Evolutionary conservation across 495 filamentous ascomycete genomes (phyloP).

Genomic region (Astrocystis sublimbata): DNA sequence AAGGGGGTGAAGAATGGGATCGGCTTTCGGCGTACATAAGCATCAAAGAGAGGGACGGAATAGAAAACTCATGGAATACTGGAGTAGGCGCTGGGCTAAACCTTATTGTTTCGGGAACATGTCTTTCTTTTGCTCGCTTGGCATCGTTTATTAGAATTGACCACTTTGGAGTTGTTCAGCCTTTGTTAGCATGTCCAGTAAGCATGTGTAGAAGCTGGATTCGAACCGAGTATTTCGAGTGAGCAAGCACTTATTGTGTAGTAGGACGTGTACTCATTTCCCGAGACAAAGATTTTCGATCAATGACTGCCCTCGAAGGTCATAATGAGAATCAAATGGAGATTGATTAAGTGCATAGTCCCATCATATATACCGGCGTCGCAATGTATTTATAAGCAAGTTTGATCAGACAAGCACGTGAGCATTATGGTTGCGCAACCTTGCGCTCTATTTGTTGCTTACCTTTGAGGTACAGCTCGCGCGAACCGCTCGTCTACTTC

Average conservation of each 20-base stretch:
- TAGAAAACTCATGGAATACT: not conserved
- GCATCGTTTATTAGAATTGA: slow-evolving; percentile 14
- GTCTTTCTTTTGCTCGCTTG: slow-evolving; percentile 9
- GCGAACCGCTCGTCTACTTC: slow-evolving; percentile 25
- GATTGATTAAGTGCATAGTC: too few species aligned
- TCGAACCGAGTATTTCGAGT: not conserved
- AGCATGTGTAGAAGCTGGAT: not conserved
- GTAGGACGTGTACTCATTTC: too few species aligned
- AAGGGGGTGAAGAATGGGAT: not conserved
- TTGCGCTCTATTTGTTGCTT: not conserved
- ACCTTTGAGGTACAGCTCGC: not conserved
- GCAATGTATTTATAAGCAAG: not conserved
- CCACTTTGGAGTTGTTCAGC: not conserved
- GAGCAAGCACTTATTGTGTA: too few species aligned
- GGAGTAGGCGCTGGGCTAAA: not conserved
- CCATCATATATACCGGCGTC: not conserved
- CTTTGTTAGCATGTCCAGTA: not conserved
- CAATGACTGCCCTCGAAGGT: not conserved
- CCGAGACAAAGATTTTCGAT: too few species aligned
- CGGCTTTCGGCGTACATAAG: not conserved
- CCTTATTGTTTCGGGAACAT: not conserved
- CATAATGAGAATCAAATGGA: not conserved
- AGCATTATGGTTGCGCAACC: not conserved
- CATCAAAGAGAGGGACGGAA: not conserved
- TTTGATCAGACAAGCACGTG: not conserved